Evolutionary conservation across 805 yeast genomes (phyloP).

Genomic region (Candida arabinofermentans): DNA sequence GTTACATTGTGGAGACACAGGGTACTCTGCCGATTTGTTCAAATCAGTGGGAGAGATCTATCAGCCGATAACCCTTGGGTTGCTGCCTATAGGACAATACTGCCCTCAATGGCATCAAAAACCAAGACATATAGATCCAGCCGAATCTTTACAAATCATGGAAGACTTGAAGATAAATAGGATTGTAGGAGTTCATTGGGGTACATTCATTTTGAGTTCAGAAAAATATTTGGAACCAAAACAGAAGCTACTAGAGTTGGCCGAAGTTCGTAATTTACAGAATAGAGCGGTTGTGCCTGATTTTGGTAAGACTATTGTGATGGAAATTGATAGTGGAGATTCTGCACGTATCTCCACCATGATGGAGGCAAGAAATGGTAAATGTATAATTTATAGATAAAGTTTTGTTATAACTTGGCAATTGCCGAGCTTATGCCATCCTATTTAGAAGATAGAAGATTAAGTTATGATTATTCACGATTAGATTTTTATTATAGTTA

Average conservation of each 20-base stretch:
- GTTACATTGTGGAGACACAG: conserved; percentile 95
- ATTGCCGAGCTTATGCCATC: too few species aligned
- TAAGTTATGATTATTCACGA: not conserved
- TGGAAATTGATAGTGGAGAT: conserved; percentile 33
- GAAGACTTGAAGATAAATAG: conserved; percentile 54
- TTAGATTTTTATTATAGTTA: too few species aligned
- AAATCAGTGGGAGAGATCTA: conserved; percentile 56
- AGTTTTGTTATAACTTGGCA: too few species aligned
- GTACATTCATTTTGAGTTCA: conserved; percentile 85
- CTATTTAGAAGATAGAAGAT: too few species aligned
- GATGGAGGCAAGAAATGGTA: conserved; percentile 12
- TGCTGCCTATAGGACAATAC: conserved; percentile 93
- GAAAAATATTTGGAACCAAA: conserved; percentile 88
- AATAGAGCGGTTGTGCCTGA: conserved; percentile 58
- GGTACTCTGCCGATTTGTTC: conserved; percentile 75
- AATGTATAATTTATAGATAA: conserved; percentile 15
- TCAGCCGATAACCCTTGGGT: conserved; percentile 63
- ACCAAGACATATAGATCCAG: conserved; percentile 84
- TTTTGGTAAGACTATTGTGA: conserved; percentile 67
- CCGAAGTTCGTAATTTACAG: conserved; percentile 35
- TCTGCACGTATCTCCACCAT: conserved; percentile 10
- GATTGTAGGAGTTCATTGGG: conserved; percentile 93
- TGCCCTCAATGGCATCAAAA: conserved; percentile 93
- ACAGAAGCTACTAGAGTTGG: conserved; percentile 46
- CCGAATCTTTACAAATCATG: conserved; percentile 68